Conservation (phyloP, 108 stramenopile species). For the Nannochloropsis salina region DNA sequence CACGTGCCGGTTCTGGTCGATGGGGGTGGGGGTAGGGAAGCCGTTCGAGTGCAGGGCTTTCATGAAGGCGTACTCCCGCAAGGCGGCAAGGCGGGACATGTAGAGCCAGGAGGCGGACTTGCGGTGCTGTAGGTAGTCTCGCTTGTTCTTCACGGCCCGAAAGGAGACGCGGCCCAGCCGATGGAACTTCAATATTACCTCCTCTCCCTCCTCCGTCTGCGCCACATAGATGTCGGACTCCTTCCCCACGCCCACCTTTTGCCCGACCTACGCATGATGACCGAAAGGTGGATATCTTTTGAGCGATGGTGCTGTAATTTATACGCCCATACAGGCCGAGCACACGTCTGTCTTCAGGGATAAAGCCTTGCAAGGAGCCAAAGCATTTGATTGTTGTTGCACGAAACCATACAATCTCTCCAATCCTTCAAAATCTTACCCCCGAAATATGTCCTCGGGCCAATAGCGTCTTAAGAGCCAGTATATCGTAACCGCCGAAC, state of each 20-base stretch:
- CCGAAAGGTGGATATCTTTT: too few species aligned
- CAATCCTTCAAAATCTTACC: constrained; percentile 36
- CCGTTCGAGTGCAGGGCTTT: constrained; percentile 79
- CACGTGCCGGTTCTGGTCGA: constrained; percentile 87
- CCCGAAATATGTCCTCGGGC: constrained; percentile 68
- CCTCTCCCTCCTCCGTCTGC: constrained; percentile 52
- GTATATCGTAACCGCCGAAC: constrained; percentile 89
- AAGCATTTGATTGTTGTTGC: too few species aligned
- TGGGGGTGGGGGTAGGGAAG: constrained; percentile 85
- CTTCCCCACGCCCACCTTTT: constrained; percentile 97
- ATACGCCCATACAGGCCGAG: too few species aligned
- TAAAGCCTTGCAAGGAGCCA: too few species aligned
- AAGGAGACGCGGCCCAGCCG: constrained; percentile 85
- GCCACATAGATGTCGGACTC: constrained; percentile 72
- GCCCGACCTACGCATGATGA: constrained; percentile 55
- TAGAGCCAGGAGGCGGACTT: constrained; percentile 75
- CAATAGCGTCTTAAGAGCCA: constrained; percentile 80
- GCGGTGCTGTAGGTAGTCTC: constrained; percentile 85
- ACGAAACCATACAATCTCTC: too few species aligned
- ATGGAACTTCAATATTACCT: constrained; percentile 91
- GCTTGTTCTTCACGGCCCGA: constrained; percentile 84
- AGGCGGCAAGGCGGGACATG: constrained; percentile 79
- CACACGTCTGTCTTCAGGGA: too few species aligned
- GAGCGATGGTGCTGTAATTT: not conserved
- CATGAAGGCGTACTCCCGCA: constrained; percentile 94